Base-by-base conservation (phyloP, 305 asterid species). In the Andrographis paniculata region DNA sequence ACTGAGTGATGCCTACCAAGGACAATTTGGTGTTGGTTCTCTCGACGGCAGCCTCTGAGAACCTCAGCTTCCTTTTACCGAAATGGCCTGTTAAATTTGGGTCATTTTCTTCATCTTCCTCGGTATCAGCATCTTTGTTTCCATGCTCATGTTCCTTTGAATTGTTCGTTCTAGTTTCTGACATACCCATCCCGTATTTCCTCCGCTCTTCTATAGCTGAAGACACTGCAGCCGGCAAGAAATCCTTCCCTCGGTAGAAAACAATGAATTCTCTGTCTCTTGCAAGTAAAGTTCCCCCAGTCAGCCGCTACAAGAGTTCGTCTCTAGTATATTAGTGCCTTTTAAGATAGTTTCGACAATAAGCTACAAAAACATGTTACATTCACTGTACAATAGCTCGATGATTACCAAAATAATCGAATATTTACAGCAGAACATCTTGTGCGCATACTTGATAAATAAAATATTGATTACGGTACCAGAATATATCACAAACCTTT, bases 241-340 rank as follows among this genome's bases (percentile, higher is more conserved):
- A 91, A 66, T 91, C 96, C 73, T 91, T 91, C 52, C 99, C 99
- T 54, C 99, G 79, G 59, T 91, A 91, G 47, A 91, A 62, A 73
- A 76, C 84, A 72, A 91, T 75, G 71, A 69, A 91, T 65, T 91
- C 96, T 62, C 43, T 80, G 65, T 91, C 96, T 68, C 98, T 80
- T 66, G 98, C 80, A 57, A 91, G 95, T 61, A 91, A 79, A 60
- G 62, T 56, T 49, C 99, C 99, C 38, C 99, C 99, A 45, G 99
- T 91, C 66, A 84, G 70, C 67, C 66, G 45, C 99, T 91, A 84
- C 87, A 87, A 69, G 55, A 57, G 61, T 71, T 64, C 37, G 17
- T 55, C 62, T 59, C 42, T 54, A 57, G 69, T 70, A 54, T 62
- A 63, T 56, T 56, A 42, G 67, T 53, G 62, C 55, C 51, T 42